Conservation (phyloP, 2,329 filamentous ascomycete species). For the Ustilaginoidea virens region DNA sequence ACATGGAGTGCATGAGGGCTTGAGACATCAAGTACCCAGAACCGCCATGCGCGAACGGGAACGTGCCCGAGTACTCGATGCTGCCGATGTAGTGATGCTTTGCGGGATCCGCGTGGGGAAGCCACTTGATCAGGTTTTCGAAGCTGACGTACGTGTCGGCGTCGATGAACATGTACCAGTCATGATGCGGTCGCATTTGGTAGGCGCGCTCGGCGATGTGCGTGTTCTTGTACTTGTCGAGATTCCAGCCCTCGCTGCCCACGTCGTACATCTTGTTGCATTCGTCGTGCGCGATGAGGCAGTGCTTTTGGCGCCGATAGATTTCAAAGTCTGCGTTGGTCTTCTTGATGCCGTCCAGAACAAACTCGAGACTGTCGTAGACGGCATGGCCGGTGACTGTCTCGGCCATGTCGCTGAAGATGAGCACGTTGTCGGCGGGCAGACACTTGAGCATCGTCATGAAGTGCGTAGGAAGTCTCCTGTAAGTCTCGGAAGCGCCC, state of each 20-base stretch:
- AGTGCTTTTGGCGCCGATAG: constrained; percentile 28
- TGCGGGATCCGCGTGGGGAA: constrained; percentile 24
- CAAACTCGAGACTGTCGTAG: constrained; percentile 29
- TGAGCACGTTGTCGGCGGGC: constrained; percentile 30
- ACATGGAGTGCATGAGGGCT: constrained; percentile 30
- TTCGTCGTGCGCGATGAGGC: constrained; percentile 26
- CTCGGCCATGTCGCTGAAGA: constrained; percentile 42
- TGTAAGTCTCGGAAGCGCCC: constrained; percentile 37
- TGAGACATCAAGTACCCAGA: constrained; percentile 37
- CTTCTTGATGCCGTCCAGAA: constrained; percentile 25
- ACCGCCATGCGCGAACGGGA: constrained; percentile 38
- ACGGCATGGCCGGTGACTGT: constrained; percentile 27
- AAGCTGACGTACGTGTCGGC: constrained; percentile 42
- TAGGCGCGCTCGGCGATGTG: constrained; percentile 41
- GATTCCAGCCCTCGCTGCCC: constrained; percentile 27
- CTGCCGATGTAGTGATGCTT: constrained; percentile 34
- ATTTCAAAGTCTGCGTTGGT: constrained; percentile 34
- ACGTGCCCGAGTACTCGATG: constrained; percentile 23
- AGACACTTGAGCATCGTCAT: constrained; percentile 34
- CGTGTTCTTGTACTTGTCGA: constrained; percentile 48
- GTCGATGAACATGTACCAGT: constrained; percentile 46
- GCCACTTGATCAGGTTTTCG: constrained; percentile 33
- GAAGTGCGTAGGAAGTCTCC: constrained; percentile 37
- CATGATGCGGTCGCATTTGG: constrained; percentile 29
- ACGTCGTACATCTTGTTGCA: constrained; percentile 19